These are phyloP conservation scores for Selaginella moellendorffii DNA, from an alignment of 75 land plant genomes.

Conservation along the genomic window DNA sequence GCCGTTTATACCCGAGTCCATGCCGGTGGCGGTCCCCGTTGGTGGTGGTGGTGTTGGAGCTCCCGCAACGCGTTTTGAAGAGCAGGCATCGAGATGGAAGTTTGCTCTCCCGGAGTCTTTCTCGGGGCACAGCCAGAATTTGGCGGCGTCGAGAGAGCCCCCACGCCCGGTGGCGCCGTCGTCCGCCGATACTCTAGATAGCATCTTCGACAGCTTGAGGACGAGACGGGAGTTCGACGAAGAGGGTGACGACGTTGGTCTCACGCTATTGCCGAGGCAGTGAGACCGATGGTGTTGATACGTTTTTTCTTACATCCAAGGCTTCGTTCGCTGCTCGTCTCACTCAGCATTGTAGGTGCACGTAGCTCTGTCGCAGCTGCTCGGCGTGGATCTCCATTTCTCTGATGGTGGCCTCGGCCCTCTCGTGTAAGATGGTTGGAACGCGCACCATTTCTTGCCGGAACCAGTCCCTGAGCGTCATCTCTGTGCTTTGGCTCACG, in stretches of 20 bases:
- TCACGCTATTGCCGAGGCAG: neutral
- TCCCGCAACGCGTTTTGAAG: slow-evolving; percentile 4
- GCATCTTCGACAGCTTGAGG: slow-evolving; percentile 68
- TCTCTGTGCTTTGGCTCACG: too few species aligned
- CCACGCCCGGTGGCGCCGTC: slow-evolving; percentile 17
- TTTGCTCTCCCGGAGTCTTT: too few species aligned
- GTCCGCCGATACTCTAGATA: slow-evolving; percentile 65
- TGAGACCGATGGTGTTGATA: too few species aligned
- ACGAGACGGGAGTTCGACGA: slow-evolving; percentile 8
- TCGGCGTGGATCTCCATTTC: slow-evolving; percentile 17
- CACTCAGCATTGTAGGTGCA: too few species aligned
- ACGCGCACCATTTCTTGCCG: slow-evolving; percentile 15
- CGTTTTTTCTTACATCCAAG: too few species aligned
- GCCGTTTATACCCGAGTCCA: slow-evolving; percentile 33
- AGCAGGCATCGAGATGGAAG: slow-evolving; percentile 40
- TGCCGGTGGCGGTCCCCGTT: slow-evolving; percentile 13
- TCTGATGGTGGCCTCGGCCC: slow-evolving; percentile 11
- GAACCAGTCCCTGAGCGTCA: slow-evolving; percentile 19
- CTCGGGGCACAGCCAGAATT: slow-evolving; percentile 42
- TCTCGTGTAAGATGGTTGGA: slow-evolving; percentile 2
- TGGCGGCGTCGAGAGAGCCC: slow-evolving; percentile 25
- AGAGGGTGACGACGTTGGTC: slow-evolving; percentile 16
- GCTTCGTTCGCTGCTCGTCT: too few species aligned
- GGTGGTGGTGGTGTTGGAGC: neutral
- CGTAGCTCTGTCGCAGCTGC: too few species aligned